Percentiles rank a stretch among this genome's conserved stretches.
Evolutionary conservation across 768 basidiomycete species (phyloP).

Genomic region (Tricholoma flavovirens): DNA sequence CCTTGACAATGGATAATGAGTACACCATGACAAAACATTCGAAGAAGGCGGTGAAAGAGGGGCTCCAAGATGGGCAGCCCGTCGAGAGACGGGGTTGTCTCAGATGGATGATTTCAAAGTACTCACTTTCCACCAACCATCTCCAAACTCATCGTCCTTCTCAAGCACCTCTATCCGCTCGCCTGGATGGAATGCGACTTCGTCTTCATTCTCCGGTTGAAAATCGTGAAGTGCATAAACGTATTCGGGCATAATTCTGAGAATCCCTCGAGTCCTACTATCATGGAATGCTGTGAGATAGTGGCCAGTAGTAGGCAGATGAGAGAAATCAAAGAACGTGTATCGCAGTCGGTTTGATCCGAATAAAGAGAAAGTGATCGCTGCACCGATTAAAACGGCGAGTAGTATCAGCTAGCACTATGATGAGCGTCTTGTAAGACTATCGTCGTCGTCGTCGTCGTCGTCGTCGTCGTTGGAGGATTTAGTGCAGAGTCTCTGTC

Average conservation of each 20-base stretch:
- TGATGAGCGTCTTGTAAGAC: too few species aligned
- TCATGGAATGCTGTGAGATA: not conserved
- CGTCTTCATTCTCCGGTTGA: constrained; percentile 89
- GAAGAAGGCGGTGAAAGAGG: not conserved
- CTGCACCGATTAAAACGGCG: not conserved
- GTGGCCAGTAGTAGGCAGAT: not conserved
- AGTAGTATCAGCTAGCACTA: too few species aligned
- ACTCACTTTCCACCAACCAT: constrained; percentile 87
- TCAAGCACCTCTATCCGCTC: constrained; percentile 88
- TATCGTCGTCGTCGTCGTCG: too few species aligned
- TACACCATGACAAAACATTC: not conserved
- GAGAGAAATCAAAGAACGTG: constrained; percentile 4
- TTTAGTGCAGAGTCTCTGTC: too few species aligned
- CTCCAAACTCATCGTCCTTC: constrained; percentile 86
- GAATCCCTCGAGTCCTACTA: not conserved
- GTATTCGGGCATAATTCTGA: constrained; percentile 60
- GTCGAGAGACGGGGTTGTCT: not conserved
- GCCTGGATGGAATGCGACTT: constrained; percentile 78
- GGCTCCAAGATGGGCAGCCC: not conserved
- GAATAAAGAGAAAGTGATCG: not conserved
- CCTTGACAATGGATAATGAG: constrained; percentile 41
- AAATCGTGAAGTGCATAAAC: constrained; percentile 90
- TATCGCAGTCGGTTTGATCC: not conserved
- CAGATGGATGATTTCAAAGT: constrained; percentile 8
- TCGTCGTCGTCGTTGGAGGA: too few species aligned